Evolutionary conservation across 2,329 filamentous ascomycete genomes (phyloP).

Genomic region (Penicillium griseofulvum): DNA sequence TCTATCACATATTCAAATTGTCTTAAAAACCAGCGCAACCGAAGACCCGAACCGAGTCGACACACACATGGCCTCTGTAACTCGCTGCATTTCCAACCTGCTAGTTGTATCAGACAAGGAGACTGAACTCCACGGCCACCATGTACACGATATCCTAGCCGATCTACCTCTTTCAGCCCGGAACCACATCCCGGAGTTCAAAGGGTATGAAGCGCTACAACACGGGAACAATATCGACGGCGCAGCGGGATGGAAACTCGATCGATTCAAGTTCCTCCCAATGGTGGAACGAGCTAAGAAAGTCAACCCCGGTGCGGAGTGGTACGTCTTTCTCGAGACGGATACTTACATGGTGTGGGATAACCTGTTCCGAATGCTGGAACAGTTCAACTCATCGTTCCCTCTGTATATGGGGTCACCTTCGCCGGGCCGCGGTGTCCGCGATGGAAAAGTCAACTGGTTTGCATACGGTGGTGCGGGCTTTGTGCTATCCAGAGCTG

Average conservation of each 20-base stretch:
- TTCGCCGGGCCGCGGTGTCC: constrained; percentile 36
- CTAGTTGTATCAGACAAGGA: constrained; percentile 40
- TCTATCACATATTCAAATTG: constrained; percentile 46
- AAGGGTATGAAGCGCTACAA: constrained; percentile 43
- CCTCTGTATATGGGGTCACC: constrained; percentile 53
- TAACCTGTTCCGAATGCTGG: constrained; percentile 50
- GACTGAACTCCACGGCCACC: constrained; percentile 45
- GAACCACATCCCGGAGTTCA: constrained; percentile 37
- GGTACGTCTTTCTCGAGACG: constrained; percentile 58
- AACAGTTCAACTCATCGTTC: constrained; percentile 47
- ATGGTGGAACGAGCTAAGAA: constrained; percentile 54
- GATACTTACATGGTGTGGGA: constrained; percentile 53
- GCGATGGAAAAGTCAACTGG: constrained; percentile 28
- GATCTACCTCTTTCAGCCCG: constrained; percentile 46
- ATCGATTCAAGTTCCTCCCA: constrained; percentile 59
- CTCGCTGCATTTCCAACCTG: constrained; percentile 15
- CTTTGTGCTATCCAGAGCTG: constrained; percentile 48
- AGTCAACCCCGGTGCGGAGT: constrained; percentile 49
- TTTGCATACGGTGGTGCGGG: constrained; percentile 53
- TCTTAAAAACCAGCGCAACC: constrained; percentile 52
- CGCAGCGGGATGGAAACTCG: constrained; percentile 52
- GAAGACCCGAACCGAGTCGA: constrained; percentile 43
- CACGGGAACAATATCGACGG: constrained; percentile 34
- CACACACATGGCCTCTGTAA: constrained; percentile 47
- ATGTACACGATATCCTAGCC: constrained; percentile 48